phyloP scores from a whole-genome alignment of 1,284 basidiomycete genomes.

The Hymenochaete sp. region DNA sequence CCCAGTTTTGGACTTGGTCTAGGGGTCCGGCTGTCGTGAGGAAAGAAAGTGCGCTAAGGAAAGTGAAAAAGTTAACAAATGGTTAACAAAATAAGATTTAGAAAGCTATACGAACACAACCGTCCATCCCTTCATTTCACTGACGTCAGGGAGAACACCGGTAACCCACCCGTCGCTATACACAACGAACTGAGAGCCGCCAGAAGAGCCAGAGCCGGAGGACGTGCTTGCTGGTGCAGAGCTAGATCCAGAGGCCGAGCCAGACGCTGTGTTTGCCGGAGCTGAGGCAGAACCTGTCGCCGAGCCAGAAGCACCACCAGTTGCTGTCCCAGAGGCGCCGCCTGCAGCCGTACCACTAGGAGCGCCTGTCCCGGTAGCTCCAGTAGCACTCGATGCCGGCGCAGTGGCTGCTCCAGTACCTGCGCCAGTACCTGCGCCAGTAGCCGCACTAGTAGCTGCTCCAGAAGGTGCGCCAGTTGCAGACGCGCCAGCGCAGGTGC shows the following conservation, averaged over 20 bases:
- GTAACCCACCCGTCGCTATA: constrained; percentile 10
- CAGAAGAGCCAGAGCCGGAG: not conserved
- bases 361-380: too few species aligned
- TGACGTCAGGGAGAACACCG: not conserved
- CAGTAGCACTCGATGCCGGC: too few species aligned
- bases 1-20: constrained; percentile 21
- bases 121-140: constrained; percentile 6
- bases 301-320: not conserved
- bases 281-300: not conserved
- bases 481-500: too few species aligned
- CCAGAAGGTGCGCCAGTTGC: too few species aligned
- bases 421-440: too few species aligned
- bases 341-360: too few species aligned
- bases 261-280: not conserved
- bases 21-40: constrained; percentile 18
- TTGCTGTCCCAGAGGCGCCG: not conserved
- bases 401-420: too few species aligned
- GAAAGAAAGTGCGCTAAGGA: constrained; percentile 18
- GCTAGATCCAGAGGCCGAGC: not conserved
- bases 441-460: too few species aligned
- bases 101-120: constrained; percentile 5
- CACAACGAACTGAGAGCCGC: constrained; percentile 6
- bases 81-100: not conserved
- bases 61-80: not conserved
- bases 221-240: not conserved